Conservation (phyloP, 495 filamentous ascomycete species). For the Aspergillus wentii region DNA sequence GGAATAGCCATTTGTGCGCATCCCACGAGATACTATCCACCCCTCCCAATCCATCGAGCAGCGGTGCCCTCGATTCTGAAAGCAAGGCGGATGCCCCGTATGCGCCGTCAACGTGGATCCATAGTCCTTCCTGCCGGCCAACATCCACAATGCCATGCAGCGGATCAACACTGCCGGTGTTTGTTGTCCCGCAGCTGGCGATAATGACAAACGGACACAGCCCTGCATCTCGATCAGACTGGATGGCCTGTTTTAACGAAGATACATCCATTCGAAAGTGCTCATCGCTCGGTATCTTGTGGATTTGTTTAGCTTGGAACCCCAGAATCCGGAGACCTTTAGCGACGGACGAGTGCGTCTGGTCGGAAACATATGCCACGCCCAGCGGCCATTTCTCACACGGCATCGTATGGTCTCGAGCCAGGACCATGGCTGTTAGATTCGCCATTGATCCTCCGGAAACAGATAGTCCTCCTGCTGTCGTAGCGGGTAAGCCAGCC, state of each 20-base stretch:
- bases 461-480: conserved; percentile 15
- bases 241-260: conserved; percentile 5
- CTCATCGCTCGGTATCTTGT: conserved; percentile 9
- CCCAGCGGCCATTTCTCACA: conserved; percentile 2
- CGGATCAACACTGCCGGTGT: conserved; percentile 23
- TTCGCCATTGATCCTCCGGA: conserved; percentile 26
- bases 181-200: conserved; percentile 21
- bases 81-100: conserved; percentile 22
- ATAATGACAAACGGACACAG: conserved; percentile 18
- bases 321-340: conserved; percentile 19
- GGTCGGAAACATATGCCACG: conserved; percentile 18
- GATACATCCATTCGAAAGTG: conserved; percentile 8
- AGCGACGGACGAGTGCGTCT: conserved; percentile 19
- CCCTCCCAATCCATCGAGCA: conserved; percentile 5
- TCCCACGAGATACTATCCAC: conserved; percentile 27
- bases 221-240: conserved; percentile 8
- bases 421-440: conserved; percentile 15
- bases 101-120: conserved; percentile 20
- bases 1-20: conserved; percentile 29
- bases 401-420: conserved; percentile 15
- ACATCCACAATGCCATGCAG: conserved; percentile 10
- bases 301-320: conserved; percentile 14
- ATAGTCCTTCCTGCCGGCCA: conserved; percentile 3
- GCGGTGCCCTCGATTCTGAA: conserved; percentile 4
- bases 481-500: conserved; percentile 8